Evolutionary conservation across 306 rosid species (phyloP), one percentile per base, ranked within the genome.

Genomic region (Sicyos edulis): DNA sequence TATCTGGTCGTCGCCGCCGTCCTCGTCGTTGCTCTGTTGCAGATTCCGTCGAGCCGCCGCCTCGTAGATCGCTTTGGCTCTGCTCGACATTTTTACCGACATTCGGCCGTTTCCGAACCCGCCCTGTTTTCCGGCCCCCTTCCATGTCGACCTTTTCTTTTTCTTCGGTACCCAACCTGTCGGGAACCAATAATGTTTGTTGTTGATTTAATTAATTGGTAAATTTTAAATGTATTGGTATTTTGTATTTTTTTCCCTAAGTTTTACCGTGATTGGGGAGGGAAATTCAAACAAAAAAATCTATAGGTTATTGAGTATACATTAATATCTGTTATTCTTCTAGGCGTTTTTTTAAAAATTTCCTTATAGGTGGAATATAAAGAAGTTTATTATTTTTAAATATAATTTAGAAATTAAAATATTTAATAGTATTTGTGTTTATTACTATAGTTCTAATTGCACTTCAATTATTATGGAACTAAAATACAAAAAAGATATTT

Each of bases 41-140:
- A 87, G 77, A 60, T 88, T 90, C 61, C 96, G 85, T 52, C 88
- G 84, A 44, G 84, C 85, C 65, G 83, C 85, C 0, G 82, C 75
- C 85, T 90, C 96, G 21, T 86, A 92, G 22, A 92, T 78, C 0
- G 86, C 84, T 0, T 86, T 81, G 0, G 82, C 70, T 47, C 40
- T 73, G 77, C 72, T 65, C 0, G 98, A 86, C 98, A 92, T 92
- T 17, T 83, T 86, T 21, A 90, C 76, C 3, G 96, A 90, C 81
- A 92, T 66, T 47, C 83, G 83, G 16, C 96, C 93, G 57, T 92
- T 86, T 54, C 24, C 65, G 54, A 90, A 88, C 12, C 85, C 83
- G 2, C 66, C 72, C 4, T 80, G 92, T 29, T 44, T 84, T 63
- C 17, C 79, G 0, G 67, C 72, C 0, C 83, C 86, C 3, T 26